phyloP scores from a whole-genome alignment of 1,284 basidiomycete genomes.

The Fistulinella cinereoalba region DNA sequence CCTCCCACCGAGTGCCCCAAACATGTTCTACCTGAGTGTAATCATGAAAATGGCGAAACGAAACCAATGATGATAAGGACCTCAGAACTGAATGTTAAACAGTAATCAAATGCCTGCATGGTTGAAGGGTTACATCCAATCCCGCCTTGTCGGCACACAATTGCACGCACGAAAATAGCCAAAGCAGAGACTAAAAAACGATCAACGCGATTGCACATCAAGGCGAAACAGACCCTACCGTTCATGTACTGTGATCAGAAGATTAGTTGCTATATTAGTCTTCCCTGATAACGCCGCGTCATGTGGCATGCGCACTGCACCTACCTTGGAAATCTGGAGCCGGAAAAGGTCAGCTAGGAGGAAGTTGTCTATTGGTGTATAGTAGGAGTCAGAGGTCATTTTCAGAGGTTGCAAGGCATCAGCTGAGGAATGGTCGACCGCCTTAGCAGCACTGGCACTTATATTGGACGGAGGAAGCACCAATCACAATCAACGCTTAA shows the following conservation, averaged over 20 bases:
- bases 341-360: slow-evolving; percentile 10
- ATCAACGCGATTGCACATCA: background rate
- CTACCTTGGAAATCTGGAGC: slow-evolving; percentile 24
- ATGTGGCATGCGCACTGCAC: no score
- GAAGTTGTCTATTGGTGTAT: background rate
- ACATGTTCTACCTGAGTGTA: slow-evolving; percentile 18
- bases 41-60: slow-evolving; percentile 1
- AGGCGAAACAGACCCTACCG: slow-evolving; percentile 6
- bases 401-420: background rate
- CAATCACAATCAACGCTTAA: no score
- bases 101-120: slow-evolving; percentile 18
- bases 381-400: no score
- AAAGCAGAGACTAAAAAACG: slow-evolving; percentile 19
- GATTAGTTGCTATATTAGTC: no score
- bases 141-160: background rate
- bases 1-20: slow-evolving; percentile 27
- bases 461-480: no score
- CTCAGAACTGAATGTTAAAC: slow-evolving; percentile 20
- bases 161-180: slow-evolving; percentile 17
- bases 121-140: background rate
- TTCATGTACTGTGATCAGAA: slow-evolving; percentile 18
- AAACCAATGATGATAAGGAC: slow-evolving; percentile 1
- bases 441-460: no score
- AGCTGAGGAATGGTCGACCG: background rate
- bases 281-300: no score